Evolutionary conservation across 169 alveolate genomes (phyloP).

Genomic region (Besnoitia besnoiti): DNA sequence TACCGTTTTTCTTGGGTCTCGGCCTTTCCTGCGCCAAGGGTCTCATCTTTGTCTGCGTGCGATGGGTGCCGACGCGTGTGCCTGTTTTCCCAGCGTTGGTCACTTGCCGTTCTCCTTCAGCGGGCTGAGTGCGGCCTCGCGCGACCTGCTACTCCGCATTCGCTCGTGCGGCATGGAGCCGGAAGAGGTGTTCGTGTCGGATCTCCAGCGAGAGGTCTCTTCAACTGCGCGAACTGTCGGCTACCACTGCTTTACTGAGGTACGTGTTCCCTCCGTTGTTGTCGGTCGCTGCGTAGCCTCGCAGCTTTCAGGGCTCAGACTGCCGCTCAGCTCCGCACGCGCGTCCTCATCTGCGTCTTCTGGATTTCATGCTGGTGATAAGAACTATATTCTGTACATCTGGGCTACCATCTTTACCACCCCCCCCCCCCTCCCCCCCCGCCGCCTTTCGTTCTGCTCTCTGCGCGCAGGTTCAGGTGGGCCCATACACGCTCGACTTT

Average conservation of each 20-base stretch:
- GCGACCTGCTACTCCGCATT: conserved; percentile 21
- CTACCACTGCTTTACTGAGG: conserved; percentile 33
- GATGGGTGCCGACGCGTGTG: too few relatives aligned
- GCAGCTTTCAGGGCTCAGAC: not conserved
- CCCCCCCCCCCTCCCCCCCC: too few relatives aligned
- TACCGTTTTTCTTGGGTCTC: too few relatives aligned
- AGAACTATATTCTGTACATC: too few relatives aligned
- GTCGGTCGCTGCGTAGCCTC: not conserved
- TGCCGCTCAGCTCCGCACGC: not conserved
- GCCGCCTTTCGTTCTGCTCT: not conserved
- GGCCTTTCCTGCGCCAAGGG: too few relatives aligned
- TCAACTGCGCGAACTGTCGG: conserved; percentile 13
- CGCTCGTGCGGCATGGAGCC: conserved; percentile 4
- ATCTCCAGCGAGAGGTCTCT: conserved; percentile 13
- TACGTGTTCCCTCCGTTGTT: not conserved
- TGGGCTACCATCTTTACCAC: too few relatives aligned
- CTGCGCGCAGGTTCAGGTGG: conserved; percentile 45
- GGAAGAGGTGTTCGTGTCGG: not conserved
- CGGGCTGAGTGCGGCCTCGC: not conserved
- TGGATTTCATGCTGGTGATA: not conserved
- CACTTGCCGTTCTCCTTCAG: conserved; percentile 16
- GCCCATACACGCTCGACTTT: conserved; percentile 67
- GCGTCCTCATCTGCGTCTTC: not conserved
- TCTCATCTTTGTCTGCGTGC: too few relatives aligned
- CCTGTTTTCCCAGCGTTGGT: not conserved